phyloP scores from a whole-genome alignment of 345 rosid species.

The Bruguiera gymnorhiza region DNA sequence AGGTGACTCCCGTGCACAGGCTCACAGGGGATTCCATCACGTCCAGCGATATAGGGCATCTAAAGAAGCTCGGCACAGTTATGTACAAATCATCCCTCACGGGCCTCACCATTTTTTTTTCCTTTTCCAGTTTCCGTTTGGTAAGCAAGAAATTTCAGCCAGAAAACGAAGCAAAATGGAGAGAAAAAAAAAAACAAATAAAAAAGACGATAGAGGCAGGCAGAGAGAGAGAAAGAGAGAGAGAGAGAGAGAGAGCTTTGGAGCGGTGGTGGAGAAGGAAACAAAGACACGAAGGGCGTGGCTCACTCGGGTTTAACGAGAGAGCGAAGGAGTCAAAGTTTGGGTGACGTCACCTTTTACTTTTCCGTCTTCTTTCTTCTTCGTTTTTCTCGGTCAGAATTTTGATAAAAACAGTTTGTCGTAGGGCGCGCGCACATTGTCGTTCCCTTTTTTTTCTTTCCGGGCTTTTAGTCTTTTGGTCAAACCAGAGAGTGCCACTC shows the following conservation, averaged over 20 bases:
- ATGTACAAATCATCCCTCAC: slow-evolving; percentile 65
- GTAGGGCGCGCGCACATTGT: too few relatives aligned
- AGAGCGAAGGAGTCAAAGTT: slow-evolving; percentile 46
- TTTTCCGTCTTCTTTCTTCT: slow-evolving; percentile 20
- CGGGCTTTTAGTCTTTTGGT: too few relatives aligned
- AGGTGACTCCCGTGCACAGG: slow-evolving; percentile 93
- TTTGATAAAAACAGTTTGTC: background rate
- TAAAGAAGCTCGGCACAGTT: slow-evolving; percentile 74
- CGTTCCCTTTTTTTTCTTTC: too few relatives aligned
- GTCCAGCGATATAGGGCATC: slow-evolving; percentile 89
- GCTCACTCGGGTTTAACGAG: slow-evolving; percentile 37
- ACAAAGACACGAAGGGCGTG: slow-evolving; percentile 8
- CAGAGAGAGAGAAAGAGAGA: slow-evolving; percentile 10
- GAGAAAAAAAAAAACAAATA: background rate
- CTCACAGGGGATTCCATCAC: slow-evolving; percentile 93
- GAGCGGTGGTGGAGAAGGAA: background rate
- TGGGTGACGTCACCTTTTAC: slow-evolving; percentile 42
- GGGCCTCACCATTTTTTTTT: slow-evolving; percentile 22
- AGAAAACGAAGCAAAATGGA: slow-evolving; percentile 17
- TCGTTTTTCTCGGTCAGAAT: background rate
- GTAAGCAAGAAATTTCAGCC: slow-evolving; percentile 6
- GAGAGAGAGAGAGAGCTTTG: slow-evolving; percentile 5
- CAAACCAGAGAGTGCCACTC: too few relatives aligned
- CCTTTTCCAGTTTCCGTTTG: background rate
- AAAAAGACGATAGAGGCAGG: slow-evolving; percentile 3